Percentiles rank a stretch among this genome's conserved stretches.
Evolutionary conservation across 192 early-diverging fungal species (phyloP).

Genomic region (Entophlyctis helioformis): DNA sequence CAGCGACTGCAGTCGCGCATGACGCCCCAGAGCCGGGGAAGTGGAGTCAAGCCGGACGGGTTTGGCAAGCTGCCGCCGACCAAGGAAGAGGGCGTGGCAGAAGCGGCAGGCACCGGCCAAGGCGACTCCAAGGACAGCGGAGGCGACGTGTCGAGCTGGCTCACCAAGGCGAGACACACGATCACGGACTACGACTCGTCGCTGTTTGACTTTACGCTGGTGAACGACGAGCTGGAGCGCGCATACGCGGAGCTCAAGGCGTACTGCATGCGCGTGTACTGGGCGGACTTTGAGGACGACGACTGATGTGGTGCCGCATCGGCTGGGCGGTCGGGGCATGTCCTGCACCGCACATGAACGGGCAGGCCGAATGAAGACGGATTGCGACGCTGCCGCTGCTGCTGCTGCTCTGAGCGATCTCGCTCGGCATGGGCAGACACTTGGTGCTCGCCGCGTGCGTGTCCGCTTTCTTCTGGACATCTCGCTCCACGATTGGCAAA

Average conservation of each 20-base stretch:
- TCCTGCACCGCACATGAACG: neutral
- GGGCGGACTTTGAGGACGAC: slow-evolving; percentile 21
- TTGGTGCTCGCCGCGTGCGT: no score
- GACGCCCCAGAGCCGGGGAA: slow-evolving; percentile 5
- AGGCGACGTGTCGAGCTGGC: slow-evolving; percentile 15
- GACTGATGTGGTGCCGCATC: no score
- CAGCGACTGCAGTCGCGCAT: slow-evolving; percentile 30
- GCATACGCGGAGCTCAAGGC: slow-evolving; percentile 26
- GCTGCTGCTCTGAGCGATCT: no score
- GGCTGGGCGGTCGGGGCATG: no score
- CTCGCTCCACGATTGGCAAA: no score
- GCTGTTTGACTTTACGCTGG: slow-evolving; percentile 24
- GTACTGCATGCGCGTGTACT: slow-evolving; percentile 22
- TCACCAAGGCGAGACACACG: slow-evolving; percentile 20
- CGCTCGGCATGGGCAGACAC: no score
- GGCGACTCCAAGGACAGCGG: slow-evolving; percentile 1
- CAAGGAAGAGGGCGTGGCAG: neutral
- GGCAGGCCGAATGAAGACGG: no score
- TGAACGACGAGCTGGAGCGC: slow-evolving; percentile 30
- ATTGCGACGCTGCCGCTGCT: no score
- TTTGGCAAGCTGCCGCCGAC: no score
- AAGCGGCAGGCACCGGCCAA: slow-evolving; percentile 2
- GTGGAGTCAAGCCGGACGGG: no score
- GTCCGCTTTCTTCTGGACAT: no score
- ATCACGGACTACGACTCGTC: slow-evolving; percentile 1